Percentiles rank a stretch among this genome's conserved stretches.
Evolutionary conservation across 495 filamentous ascomycete species (phyloP).

Genomic region (Aspergillus bridgeri): DNA sequence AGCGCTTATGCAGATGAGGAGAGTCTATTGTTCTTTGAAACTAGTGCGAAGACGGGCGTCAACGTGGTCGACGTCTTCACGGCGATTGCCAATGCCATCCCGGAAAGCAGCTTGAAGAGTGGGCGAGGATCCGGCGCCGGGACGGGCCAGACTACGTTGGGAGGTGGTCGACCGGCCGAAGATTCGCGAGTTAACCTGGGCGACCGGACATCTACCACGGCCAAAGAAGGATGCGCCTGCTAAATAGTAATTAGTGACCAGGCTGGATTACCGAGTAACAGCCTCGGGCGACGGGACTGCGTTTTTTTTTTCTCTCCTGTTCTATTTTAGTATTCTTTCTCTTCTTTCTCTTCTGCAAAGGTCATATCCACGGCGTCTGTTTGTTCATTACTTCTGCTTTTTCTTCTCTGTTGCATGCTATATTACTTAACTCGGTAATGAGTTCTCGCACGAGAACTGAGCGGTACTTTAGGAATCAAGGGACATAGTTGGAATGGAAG

Average conservation of each 20-base stretch:
- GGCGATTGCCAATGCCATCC: constrained; percentile 96
- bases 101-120: constrained; percentile 91
- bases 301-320: constrained; percentile 2
- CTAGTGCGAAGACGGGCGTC: constrained; percentile 89
- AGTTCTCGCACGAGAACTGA: not conserved
- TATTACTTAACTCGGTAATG: not conserved
- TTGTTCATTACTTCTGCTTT: not conserved
- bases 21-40: constrained; percentile 91
- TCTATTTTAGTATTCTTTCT: not conserved
- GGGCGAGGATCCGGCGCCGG: constrained; percentile 63
- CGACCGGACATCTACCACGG: constrained; percentile 46
- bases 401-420: not conserved
- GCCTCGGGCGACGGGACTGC: not conserved
- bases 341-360: not conserved
- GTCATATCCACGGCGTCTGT: not conserved
- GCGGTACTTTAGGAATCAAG: not conserved
- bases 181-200: constrained; percentile 46
- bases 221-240: constrained; percentile 94
- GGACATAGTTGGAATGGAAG: not conserved
- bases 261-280: not conserved
- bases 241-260: constrained; percentile 43
- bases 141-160: constrained; percentile 46
- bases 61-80: constrained; percentile 97
- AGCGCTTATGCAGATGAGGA: constrained; percentile 93
- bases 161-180: constrained; percentile 36